phyloP scores from a whole-genome alignment of 176 grass and related monocot species.

The Oryza glumipatula region DNA sequence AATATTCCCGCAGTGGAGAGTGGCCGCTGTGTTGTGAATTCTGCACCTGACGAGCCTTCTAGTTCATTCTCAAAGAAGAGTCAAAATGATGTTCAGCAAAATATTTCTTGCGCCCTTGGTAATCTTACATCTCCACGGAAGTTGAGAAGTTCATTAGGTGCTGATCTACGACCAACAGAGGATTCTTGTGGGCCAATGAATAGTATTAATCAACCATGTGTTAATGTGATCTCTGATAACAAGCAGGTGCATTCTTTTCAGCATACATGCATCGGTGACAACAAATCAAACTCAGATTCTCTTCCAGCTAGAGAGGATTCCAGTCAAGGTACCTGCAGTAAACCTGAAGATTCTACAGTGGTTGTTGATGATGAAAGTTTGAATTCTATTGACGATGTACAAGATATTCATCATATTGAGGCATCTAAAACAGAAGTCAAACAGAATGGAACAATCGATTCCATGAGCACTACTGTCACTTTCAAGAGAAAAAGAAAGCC shows the following conservation, averaged over 20 bases:
- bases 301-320: conserved; percentile 39
- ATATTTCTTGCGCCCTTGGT: conserved; percentile 37
- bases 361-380: conserved; percentile 35
- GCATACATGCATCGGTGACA: conserved; percentile 30
- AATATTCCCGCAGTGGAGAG: conserved; percentile 32
- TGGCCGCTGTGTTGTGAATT: conserved; percentile 57
- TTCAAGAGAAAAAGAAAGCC: conserved; percentile 77
- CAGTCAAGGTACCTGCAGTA: conserved; percentile 32
- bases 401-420: conserved; percentile 45
- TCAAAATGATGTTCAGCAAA: conserved; percentile 35
- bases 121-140: conserved; percentile 33
- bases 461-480: conserved; percentile 44
- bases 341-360: conserved; percentile 36
- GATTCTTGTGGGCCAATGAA: conserved; percentile 33
- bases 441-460: conserved; percentile 52
- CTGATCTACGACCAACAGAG: conserved; percentile 34
- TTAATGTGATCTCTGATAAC: conserved; percentile 47
- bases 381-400: conserved; percentile 27
- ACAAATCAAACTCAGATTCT: conserved; percentile 35
- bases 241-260: conserved; percentile 32
- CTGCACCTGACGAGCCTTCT: conserved; percentile 53
- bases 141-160: conserved; percentile 51
- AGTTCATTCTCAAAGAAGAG: conserved; percentile 60
- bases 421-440: conserved; percentile 49
- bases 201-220: conserved; percentile 43